Conservation (phyloP, 2,329 filamentous ascomycete genomes). For the Blastomyces gilchristii region DNA sequence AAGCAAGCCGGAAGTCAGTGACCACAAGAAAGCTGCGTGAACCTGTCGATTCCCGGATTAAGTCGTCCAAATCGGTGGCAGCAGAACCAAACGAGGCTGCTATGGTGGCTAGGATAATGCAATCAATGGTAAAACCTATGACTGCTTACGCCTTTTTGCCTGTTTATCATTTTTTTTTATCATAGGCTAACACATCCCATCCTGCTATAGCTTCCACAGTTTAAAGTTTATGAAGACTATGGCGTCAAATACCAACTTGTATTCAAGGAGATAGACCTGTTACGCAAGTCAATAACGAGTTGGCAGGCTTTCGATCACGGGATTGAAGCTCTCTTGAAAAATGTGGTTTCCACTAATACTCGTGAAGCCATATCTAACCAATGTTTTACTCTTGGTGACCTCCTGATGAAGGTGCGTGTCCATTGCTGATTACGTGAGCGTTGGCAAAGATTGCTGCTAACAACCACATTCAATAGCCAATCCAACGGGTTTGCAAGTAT, state of each 20-base stretch:
- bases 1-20: constrained; percentile 11
- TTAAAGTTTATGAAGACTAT: constrained; percentile 86
- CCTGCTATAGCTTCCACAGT: constrained; percentile 57
- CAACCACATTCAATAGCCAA: constrained; percentile 50
- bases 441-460: constrained; percentile 6
- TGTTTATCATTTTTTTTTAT: no score
- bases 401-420: constrained; percentile 69
- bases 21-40: constrained; percentile 21
- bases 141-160: neutral
- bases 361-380: constrained; percentile 56
- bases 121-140: constrained; percentile 36
- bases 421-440: constrained; percentile 5
- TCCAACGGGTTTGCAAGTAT: constrained; percentile 86
- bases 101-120: constrained; percentile 46
- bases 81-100: constrained; percentile 46
- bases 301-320: constrained; percentile 78
- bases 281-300: constrained; percentile 56
- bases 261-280: constrained; percentile 61
- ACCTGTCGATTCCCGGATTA: constrained; percentile 21
- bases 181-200: constrained; percentile 36
- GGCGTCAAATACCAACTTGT: constrained; percentile 81
- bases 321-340: constrained; percentile 69
- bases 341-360: constrained; percentile 59
- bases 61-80: constrained; percentile 32
- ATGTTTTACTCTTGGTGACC: constrained; percentile 69